A percentile compares a stretch with the other conserved stretches of the same genome.
Conservation (phyloP, 768 basidiomycete species). For the Hortiboletus campestris region DNA sequence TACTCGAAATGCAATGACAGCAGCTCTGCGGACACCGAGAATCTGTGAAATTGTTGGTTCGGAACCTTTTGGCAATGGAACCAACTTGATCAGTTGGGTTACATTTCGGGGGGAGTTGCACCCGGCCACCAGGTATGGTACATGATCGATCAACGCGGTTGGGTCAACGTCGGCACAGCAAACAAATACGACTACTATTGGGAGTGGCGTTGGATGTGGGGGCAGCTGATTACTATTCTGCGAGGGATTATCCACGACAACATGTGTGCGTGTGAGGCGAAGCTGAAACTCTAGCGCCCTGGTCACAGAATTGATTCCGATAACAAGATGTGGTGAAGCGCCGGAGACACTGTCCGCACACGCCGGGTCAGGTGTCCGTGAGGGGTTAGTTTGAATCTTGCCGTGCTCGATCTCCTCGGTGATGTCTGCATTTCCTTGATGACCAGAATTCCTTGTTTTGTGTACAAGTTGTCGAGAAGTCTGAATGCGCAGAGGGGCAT, state of each 20-base stretch:
- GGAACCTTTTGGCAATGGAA: conserved; percentile 66
- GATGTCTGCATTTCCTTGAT: conserved; percentile 30
- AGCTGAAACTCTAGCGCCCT: conserved; percentile 64
- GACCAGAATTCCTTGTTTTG: not conserved
- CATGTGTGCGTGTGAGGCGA: conserved; percentile 26
- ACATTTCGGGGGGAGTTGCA: conserved; percentile 51
- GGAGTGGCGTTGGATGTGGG: conserved; percentile 1
- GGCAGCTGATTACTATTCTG: not conserved
- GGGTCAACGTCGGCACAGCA: conserved; percentile 79
- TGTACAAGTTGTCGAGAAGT: conserved; percentile 16
- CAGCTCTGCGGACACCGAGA: conserved; percentile 63
- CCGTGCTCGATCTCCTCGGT: not conserved
- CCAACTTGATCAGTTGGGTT: conserved; percentile 47
- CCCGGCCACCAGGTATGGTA: conserved; percentile 74
- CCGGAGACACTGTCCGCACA: not conserved
- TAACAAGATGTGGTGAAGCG: conserved; percentile 40
- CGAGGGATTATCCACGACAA: not conserved
- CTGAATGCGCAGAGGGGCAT: conserved; percentile 39
- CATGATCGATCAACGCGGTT: conserved; percentile 64
- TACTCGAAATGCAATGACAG: conserved; percentile 70
- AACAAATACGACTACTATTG: conserved; percentile 51
- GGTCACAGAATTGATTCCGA: conserved; percentile 84
- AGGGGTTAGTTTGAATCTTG: not conserved
- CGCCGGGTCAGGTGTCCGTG: not conserved
- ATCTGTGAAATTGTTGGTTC: conserved; percentile 58